phyloP scores from a whole-genome alignment of 441 rosid species.

The Gossypium lobatum region DNA sequence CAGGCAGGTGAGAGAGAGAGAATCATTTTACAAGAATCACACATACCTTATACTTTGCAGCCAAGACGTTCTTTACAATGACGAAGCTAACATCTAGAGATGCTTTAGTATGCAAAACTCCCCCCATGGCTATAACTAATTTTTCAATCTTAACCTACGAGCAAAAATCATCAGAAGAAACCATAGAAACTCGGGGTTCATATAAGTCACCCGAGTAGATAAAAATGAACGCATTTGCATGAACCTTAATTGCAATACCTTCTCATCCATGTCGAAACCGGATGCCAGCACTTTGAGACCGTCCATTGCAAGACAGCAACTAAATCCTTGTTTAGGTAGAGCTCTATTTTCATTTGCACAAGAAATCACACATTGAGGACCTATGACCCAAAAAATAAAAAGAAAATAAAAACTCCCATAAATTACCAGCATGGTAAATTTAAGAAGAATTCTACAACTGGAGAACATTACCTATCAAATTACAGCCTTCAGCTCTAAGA shows the following conservation, averaged over 20 bases:
- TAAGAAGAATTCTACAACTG: background rate
- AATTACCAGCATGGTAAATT: background rate
- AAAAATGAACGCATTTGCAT: background rate
- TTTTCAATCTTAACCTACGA: conserved; percentile 71
- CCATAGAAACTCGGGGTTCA: background rate
- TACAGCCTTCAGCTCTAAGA: conserved; percentile 80
- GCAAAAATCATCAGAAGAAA: conserved; percentile 24
- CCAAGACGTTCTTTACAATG: conserved; percentile 86
- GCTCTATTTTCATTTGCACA: conserved; percentile 80
- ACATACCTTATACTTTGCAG: conserved; percentile 97
- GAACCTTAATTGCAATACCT: conserved; percentile 39
- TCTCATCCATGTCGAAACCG: conserved; percentile 79
- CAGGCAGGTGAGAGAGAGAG: background rate
- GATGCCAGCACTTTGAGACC: conserved; percentile 86
- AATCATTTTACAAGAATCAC: conserved; percentile 8
- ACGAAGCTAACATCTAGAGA: conserved; percentile 80
- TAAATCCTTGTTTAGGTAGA: conserved; percentile 67
- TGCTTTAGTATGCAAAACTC: conserved; percentile 52
- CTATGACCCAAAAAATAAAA: conserved; percentile 29
- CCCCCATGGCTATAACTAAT: conserved; percentile 84
- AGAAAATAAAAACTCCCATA: conserved; percentile 1
- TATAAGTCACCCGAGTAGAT: background rate
- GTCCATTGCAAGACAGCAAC: conserved; percentile 97
- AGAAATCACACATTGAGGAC: conserved; percentile 90
- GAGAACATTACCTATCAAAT: conserved; percentile 57